Evolutionary conservation across 805 yeast species (phyloP), one percentile per base, ranked within the genome.

Genomic region (Clavispora asparagi): DNA sequence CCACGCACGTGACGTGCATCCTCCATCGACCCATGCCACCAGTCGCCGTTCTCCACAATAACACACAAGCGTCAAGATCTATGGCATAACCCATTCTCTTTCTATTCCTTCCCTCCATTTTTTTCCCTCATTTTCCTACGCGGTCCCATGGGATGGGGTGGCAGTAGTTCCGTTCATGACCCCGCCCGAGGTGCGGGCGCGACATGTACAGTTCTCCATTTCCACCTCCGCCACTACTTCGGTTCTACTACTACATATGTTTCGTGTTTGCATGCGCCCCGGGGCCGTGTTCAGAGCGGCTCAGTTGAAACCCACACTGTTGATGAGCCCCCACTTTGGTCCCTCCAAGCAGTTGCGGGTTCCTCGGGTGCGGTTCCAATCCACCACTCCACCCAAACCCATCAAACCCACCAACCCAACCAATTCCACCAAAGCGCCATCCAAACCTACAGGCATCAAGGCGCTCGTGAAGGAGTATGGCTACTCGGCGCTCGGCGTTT

Each of bases 401-500:
- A 5, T 19, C 23, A 19, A 5, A 19, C 23, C 23, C 23, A 19
- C 23, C 23, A 19, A 19, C 23, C 23, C 23, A 19, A 19, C 23
- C 23, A 19, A 19, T 19, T 19, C 23, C 23, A 19, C 23, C 23
- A 19, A 19, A 19, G 23, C 23, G 23, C 23, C 23, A 5, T 5
- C 39, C 39, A 59, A 71, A 43, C 66, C 74, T 16, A 62, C 68
- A 1, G 82, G 82, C 12, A 63, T 79, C 31, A 87, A 81, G 62
- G 83, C 78, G 10, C 71, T 94, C 51, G 76, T 87, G 58, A 83
- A 86, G 60, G 85, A 87, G 60, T 94, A 94, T 63, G 99, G 99
- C 0, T 89, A 85, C 70, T 80, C 95, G 14, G 97, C 96, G 0
- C 68, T 92, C 12, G 96, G 89, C 12, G 88, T 92, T 0, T 94